Evolutionary conservation across 1,284 basidiomycete species (phyloP).

Genomic region (Porogramme epimiltina): DNA sequence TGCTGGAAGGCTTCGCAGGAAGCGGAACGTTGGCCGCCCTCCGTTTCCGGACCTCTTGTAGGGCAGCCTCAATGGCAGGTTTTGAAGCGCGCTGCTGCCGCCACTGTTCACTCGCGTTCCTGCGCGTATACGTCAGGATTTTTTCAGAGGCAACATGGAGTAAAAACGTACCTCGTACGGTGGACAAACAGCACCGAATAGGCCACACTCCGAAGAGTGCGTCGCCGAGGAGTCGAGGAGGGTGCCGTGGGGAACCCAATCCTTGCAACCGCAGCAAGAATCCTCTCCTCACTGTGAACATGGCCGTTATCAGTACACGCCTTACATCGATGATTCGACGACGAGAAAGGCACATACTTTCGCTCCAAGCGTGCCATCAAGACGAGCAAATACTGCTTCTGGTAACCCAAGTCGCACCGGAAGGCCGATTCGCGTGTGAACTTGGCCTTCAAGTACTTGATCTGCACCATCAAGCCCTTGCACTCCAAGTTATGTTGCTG

Average conservation of each 20-base stretch:
- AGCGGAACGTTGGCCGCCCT: conserved; percentile 32
- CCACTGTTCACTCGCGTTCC: conserved; percentile 64
- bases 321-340: background rate
- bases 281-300: conserved; percentile 68
- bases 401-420: conserved; percentile 80
- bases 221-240: conserved; percentile 2
- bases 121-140: conserved; percentile 27
- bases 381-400: conserved; percentile 82
- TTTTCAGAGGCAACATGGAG: background rate
- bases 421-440: conserved; percentile 85
- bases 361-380: conserved; percentile 69
- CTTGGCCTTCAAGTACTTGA: conserved; percentile 90
- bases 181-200: conserved; percentile 66
- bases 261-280: conserved; percentile 75
- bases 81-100: conserved; percentile 59
- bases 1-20: conserved; percentile 1
- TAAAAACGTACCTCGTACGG: conserved; percentile 60
- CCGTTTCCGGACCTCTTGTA: conserved; percentile 68
- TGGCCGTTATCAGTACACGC: background rate
- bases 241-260: conserved; percentile 63
- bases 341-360: conserved; percentile 50
- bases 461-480: conserved; percentile 87
- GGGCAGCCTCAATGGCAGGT: conserved; percentile 60
- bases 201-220: conserved; percentile 61
- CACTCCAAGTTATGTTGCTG: conserved; percentile 80